A percentile compares a stretch with the other conserved stretches of the same genome.
Evolutionary conservation across 1,284 basidiomycete genomes (phyloP).

Genomic region (Hypsizygus ulmarius): DNA sequence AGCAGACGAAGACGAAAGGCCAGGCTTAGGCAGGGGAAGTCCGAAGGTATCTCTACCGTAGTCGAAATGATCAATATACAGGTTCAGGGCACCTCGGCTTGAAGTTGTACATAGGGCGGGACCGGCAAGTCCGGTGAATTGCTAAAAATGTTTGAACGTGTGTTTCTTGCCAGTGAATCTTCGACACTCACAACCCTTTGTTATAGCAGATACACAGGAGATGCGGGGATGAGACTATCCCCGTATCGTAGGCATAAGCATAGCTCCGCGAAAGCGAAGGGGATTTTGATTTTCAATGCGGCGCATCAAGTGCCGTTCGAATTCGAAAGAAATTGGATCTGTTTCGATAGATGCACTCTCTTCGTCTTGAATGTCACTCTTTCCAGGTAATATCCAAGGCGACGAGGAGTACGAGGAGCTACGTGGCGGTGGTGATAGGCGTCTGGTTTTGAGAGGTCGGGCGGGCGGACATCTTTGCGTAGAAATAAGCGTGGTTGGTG

Average conservation of each 20-base stretch:
- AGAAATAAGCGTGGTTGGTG: conserved; percentile 25
- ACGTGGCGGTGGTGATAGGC: conserved; percentile 30
- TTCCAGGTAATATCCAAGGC: conserved; percentile 33
- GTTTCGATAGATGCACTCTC: conserved; percentile 28
- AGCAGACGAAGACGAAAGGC: conserved; percentile 1
- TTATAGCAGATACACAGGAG: neutral
- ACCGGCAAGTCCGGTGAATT: conserved; percentile 13
- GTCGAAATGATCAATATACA: neutral
- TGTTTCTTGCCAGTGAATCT: too few relatives aligned
- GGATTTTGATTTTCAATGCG: conserved; percentile 34
- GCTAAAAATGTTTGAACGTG: neutral
- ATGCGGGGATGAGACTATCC: conserved; percentile 7
- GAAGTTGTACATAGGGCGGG: conserved; percentile 3
- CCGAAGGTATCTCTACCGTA: neutral
- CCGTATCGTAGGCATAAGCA: conserved; percentile 13
- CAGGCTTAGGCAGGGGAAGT: neutral
- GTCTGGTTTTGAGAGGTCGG: conserved; percentile 16
- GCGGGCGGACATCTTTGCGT: conserved; percentile 17
- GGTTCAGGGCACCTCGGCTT: conserved; percentile 1
- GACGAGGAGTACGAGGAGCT: conserved; percentile 31
- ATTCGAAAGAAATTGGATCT: conserved; percentile 31
- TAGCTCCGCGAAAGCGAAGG: conserved; percentile 18
- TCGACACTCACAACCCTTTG: neutral
- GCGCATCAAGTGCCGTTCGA: conserved; percentile 33
- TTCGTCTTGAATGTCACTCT: conserved; percentile 25